Evolutionary conservation across 257 asterid genomes (phyloP).

Genomic region (Salvia splendens): DNA sequence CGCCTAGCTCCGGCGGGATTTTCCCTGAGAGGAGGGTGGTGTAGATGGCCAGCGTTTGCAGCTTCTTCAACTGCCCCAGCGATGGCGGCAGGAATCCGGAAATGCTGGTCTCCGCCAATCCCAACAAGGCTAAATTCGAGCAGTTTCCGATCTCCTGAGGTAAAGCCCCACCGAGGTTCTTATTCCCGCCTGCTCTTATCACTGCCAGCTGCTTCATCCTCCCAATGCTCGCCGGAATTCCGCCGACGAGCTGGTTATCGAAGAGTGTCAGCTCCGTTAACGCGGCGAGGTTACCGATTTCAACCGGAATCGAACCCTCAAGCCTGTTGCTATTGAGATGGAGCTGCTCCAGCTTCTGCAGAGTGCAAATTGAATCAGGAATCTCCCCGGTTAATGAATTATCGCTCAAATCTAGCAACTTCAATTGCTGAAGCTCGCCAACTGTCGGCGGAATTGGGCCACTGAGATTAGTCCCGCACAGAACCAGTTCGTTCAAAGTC

Average conservation of each 20-base stretch:
- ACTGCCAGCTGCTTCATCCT: constrained; percentile 51
- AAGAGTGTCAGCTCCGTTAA: constrained; percentile 47
- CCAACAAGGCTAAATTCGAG: constrained; percentile 52
- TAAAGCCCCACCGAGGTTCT: constrained; percentile 62
- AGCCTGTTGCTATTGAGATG: constrained; percentile 54
- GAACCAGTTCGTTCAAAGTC: constrained; percentile 46
- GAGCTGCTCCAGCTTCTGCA: constrained; percentile 52
- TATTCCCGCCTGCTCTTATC: constrained; percentile 78
- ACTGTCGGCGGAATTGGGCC: constrained; percentile 56
- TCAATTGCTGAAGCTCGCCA: constrained; percentile 45
- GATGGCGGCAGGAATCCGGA: constrained; percentile 72
- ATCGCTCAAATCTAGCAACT: constrained; percentile 59
- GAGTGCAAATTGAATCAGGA: constrained; percentile 44
- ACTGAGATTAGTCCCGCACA: constrained; percentile 61
- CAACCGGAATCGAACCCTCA: constrained; percentile 53
- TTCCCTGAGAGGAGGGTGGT: constrained; percentile 74
- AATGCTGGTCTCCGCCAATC: constrained; percentile 73
- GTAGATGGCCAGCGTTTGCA: constrained; percentile 64
- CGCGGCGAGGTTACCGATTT: constrained; percentile 53
- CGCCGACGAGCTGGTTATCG: constrained; percentile 66
- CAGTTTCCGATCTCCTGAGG: constrained; percentile 73
- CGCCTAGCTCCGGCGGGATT: constrained; percentile 74
- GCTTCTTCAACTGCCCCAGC: constrained; percentile 49
- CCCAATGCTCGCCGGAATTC: constrained; percentile 59
- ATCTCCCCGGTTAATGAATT: constrained; percentile 65